A percentile compares a stretch with the other conserved stretches of the same genome.
These are phyloP conservation scores for Sodiomyces alkalinus DNA, from an alignment of 2,329 filamentous ascomycete species.

Conservation along the genomic window DNA sequence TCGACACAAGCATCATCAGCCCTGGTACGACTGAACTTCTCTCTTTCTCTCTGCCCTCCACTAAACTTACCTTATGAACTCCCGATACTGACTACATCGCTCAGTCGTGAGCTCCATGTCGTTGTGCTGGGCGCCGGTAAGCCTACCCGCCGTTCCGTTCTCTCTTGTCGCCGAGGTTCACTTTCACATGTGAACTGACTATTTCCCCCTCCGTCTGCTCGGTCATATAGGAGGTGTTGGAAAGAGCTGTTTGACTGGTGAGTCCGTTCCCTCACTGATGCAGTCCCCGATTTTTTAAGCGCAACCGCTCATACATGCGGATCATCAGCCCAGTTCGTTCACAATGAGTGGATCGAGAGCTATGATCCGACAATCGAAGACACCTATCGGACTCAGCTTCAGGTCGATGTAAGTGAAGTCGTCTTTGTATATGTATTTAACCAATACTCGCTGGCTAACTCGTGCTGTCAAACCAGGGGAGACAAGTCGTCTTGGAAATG, in stretches of 20 bases:
- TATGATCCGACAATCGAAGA: constrained; percentile 71
- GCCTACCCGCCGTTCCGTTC: constrained; percentile 15
- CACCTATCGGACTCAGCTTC: constrained; percentile 57
- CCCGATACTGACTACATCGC: neutral
- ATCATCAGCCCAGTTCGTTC: constrained; percentile 71
- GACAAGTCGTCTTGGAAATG: constrained; percentile 84
- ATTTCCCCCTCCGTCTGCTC: too few species aligned
- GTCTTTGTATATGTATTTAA: constrained; percentile 1
- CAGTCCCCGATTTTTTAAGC: constrained; percentile 4
- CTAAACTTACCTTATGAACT: neutral
- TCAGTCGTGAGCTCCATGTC: constrained; percentile 64
- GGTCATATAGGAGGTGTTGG: constrained; percentile 53
- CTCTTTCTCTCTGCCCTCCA: neutral
- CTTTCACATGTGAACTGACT: constrained; percentile 8
- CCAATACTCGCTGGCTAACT: neutral
- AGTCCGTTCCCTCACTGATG: constrained; percentile 16
- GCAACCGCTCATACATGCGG: constrained; percentile 5
- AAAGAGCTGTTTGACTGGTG: constrained; percentile 85
- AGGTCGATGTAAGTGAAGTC: constrained; percentile 66
- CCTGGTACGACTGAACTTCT: constrained; percentile 6
- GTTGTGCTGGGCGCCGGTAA: constrained; percentile 68
- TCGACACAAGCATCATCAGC: constrained; percentile 8
- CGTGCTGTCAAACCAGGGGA: constrained; percentile 51
- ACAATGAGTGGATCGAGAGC: constrained; percentile 87
- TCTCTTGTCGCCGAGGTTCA: neutral